phyloP scores from a whole-genome alignment of 2,329 filamentous ascomycete genomes.

The Fusarium incarnatum region DNA sequence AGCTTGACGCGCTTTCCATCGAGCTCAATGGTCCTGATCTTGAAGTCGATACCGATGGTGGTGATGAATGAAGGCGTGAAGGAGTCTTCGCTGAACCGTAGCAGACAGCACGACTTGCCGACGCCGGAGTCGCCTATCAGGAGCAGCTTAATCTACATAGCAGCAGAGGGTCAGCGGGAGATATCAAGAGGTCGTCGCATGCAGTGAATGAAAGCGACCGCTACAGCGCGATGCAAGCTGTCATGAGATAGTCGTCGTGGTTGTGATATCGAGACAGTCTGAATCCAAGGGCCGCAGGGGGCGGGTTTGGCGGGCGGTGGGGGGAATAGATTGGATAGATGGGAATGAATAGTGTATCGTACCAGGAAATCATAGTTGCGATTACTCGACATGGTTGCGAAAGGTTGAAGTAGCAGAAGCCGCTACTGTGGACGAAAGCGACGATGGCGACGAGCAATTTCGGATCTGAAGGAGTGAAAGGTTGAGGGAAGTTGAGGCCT shows the following conservation, averaged over 20 bases:
- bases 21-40: constrained; percentile 98
- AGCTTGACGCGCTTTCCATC: constrained; percentile 99
- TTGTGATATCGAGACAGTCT: constrained; percentile 20
- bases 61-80: constrained; percentile 99
- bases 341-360: constrained; percentile 54
- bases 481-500: constrained; percentile 5
- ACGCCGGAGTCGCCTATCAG: constrained; percentile 97
- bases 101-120: constrained; percentile 95
- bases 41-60: constrained; percentile 99
- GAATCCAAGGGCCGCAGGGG: constrained; percentile 27
- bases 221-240: constrained; percentile 7
- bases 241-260: constrained; percentile 10
- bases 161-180: constrained; percentile 25
- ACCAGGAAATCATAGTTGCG: constrained; percentile 99
- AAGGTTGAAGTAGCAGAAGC: constrained; percentile 33
- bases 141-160: constrained; percentile 87
- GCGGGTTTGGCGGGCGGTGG: constrained; percentile 36
- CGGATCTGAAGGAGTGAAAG: constrained; percentile 23
- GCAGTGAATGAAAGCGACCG: neutral
- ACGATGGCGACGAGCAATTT: constrained; percentile 25
- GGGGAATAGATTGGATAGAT: constrained; percentile 33
- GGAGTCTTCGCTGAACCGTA: constrained; percentile 97
- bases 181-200: constrained; percentile 1
- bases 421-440: constrained; percentile 28
- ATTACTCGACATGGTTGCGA: constrained; percentile 85